Evolutionary conservation across 2,329 filamentous ascomycete species (phyloP), one percentile per base, ranked within the genome.

Genomic region (Proliferodiscus dingleyae): DNA sequence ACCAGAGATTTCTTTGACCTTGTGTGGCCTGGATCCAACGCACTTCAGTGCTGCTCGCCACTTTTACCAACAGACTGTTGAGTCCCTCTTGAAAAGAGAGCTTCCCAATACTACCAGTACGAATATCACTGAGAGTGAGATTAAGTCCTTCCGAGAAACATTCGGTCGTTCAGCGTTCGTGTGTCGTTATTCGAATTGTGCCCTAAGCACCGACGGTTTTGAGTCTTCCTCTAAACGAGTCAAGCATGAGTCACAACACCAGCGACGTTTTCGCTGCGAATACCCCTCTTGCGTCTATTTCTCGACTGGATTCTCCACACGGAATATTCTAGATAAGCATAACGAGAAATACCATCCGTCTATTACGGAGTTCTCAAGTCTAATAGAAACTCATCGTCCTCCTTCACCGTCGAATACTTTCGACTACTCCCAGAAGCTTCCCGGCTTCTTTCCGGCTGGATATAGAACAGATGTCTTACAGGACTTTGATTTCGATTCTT

Each of bases 11-110:
- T n/a, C n/a, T n/a, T n/a, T n/a, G n/a, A 26, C 8, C 13, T 15
- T 24, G 7, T n/a, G 5, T 46, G 47, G 37, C 26, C n/a, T 50
- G 11, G 49, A 51, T 28, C 49, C 49, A 10, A 49, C 49, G n/a
- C 30, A 29, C n/a, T 49, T 51, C 19, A 51, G 38, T 26, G 40
- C 46, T 15, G 40, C 49, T 22, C 43, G 36, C 21, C 46, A 46
- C 16, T 13, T 23, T 5, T 51, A 51, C 18, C 45, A 51, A 32
- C 11, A 37, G 2, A 49, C 49, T 21, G 45, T 49, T 13, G 29
- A 28, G 2, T 42, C 26, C 11, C 26, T 51, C 7, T 26, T 49
- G 5, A 23, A 41, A 18, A n/a, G n/a, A n/a, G 46, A 38, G 26
- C 23, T 28, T 2, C 3, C 15, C 2, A 23, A 44, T 23, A 33